Base-by-base conservation (phyloP, 1,284 basidiomycete species). In the Naganishia sp. region DNA sequence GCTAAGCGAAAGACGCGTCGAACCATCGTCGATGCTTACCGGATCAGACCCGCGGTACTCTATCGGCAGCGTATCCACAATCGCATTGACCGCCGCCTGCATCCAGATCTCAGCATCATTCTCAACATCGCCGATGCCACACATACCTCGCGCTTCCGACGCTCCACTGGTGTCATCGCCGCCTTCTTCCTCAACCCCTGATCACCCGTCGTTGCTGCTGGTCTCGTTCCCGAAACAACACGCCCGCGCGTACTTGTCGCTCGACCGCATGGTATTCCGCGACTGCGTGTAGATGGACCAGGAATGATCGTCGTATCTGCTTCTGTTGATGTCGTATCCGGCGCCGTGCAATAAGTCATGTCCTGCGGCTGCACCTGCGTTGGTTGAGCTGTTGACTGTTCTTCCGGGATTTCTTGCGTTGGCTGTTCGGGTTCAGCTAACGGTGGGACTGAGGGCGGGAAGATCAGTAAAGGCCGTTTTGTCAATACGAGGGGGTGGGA, bases 41-140 rank as follows among this genome's bases (percentile, higher is more conserved):
- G 89, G 87, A 77, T 95, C 91, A 72, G 84, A 88, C 16, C 93
- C 92, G 49, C 93, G 85, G 77, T 93, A 97, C 78, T 96, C 94
- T 28, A 96, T 83, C 0, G 94, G 94, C 43, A 96, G 81, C 66
- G 85, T 86, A 42, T 88, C 85, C 48, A 95, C 85, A 44, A 92
- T 84, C 68, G 85, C 86, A 68, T 92, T 89, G 25, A 92, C 83
- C 66, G 77, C 74, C 21, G 77, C 66, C 77, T 80, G 63, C n/a
- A 46, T 5, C 33, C 43, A 21, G 28, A 43, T 33, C 28, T 28
- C 25, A 16, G 7, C 6, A 31, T 43, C 48, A 59, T 36, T 21
- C 1, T 43, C 9, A 36, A 21, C 3, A 44, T 13, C 7, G 46
- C 21, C 15, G 31, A 28, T 36, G 7, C 23, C 23, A 42, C 28